A percentile compares a stretch with the other conserved stretches of the same genome.
phyloP scores from a whole-genome alignment of 139 green algal species.

The Dunaliella primolecta region DNA sequence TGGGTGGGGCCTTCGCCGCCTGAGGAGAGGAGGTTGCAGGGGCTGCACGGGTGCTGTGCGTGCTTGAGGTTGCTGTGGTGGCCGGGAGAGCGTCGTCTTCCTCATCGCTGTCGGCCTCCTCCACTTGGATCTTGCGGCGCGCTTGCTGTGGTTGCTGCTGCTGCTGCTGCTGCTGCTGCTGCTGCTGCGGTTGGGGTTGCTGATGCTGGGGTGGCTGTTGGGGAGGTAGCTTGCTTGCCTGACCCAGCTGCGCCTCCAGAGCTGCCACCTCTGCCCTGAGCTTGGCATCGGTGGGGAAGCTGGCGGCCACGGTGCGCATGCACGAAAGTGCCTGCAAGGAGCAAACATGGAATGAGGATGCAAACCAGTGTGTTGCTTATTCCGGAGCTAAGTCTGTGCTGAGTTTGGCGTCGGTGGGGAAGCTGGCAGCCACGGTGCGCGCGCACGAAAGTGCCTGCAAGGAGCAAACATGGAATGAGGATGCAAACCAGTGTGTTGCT shows the following conservation, averaged over 20 bases:
- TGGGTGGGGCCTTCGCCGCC: too few relatives aligned
- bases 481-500: too few relatives aligned
- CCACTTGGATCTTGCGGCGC: background rate
- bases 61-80: background rate
- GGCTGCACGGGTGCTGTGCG: background rate
- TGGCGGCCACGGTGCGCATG: background rate
- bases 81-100: background rate
- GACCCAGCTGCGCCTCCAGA: background rate
- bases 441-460: background rate
- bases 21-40: background rate
- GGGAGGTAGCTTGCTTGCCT: too few relatives aligned
- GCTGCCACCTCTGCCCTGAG: background rate
- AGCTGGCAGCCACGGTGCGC: background rate
- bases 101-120: background rate
- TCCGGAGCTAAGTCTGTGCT: background rate
- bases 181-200: background rate
- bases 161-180: background rate
- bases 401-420: background rate
- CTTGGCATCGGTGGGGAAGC: background rate
- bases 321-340: background rate
- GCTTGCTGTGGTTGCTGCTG: background rate
- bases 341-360: too few relatives aligned
- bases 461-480: too few relatives aligned
- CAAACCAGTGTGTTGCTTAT: too few relatives aligned
- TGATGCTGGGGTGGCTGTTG: background rate